phyloP scores from a whole-genome alignment of 1,284 basidiomycete species.

The Clitocybe nebularis region DNA sequence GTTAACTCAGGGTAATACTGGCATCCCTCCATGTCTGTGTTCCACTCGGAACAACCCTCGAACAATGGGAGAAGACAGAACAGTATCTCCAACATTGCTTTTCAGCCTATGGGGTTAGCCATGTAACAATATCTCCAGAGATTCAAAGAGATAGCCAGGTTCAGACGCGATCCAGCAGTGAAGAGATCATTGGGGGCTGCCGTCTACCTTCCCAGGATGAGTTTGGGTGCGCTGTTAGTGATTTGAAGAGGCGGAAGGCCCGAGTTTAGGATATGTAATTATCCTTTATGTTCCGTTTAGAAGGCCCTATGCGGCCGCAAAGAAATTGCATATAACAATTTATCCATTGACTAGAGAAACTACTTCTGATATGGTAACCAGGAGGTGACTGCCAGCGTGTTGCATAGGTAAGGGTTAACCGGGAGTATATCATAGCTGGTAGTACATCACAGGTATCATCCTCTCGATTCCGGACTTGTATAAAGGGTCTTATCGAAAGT shows the following conservation, averaged over 20 bases:
- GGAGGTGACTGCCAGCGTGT: too few relatives aligned
- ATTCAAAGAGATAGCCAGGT: slow-evolving; percentile 29
- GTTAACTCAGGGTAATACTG: slow-evolving; percentile 34
- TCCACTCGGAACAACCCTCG: slow-evolving; percentile 34
- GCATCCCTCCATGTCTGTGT: slow-evolving; percentile 47
- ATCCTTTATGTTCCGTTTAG: neutral
- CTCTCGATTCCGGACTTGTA: too few relatives aligned
- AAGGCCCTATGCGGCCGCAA: too few relatives aligned
- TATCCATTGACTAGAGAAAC: too few relatives aligned
- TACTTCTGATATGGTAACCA: too few relatives aligned
- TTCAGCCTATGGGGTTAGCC: slow-evolving; percentile 41
- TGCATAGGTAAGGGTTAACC: too few relatives aligned
- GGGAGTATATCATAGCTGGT: too few relatives aligned
- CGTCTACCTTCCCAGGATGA: slow-evolving; percentile 32
- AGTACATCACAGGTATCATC: too few relatives aligned
- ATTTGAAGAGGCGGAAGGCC: slow-evolving; percentile 31
- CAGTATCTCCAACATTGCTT: slow-evolving; percentile 42
- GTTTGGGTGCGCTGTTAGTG: slow-evolving; percentile 36
- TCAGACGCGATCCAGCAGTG: slow-evolving; percentile 20
- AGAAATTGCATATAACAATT: too few relatives aligned
- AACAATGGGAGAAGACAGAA: slow-evolving; percentile 44
- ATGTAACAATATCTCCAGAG: slow-evolving; percentile 50
- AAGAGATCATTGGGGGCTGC: slow-evolving; percentile 28
- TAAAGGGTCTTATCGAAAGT: too few relatives aligned
- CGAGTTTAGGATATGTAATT: slow-evolving; percentile 10